Conservation (phyloP, 345 rosid genomes). For the Aquilaria yunnanensis region DNA sequence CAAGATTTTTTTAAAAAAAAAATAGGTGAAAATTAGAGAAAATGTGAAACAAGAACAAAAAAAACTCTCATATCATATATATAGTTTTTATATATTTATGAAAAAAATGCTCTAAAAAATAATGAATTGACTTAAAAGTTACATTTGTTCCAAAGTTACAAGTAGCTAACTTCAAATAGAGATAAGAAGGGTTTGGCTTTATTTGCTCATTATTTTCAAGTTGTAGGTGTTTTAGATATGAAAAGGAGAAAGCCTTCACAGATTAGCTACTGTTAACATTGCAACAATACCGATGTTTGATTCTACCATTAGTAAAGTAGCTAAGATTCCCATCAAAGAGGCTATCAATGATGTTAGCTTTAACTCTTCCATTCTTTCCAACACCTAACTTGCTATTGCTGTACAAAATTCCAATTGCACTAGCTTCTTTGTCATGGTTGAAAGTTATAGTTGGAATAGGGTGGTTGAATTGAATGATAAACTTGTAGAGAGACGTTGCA, state of each 20-base stretch:
- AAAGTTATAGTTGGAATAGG: slow-evolving; percentile 74
- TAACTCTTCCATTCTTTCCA: slow-evolving; percentile 42
- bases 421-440: slow-evolving; percentile 62
- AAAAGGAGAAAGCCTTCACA: not conserved
- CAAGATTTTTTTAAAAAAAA: too few species aligned
- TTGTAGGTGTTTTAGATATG: too few species aligned
- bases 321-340: slow-evolving; percentile 60
- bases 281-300: slow-evolving; percentile 65
- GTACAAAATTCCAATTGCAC: slow-evolving; percentile 48
- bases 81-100: too few species aligned
- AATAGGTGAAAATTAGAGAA: too few species aligned
- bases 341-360: slow-evolving; percentile 60
- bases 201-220: too few species aligned
- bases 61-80: too few species aligned
- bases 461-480: slow-evolving; percentile 45
- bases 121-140: too few species aligned
- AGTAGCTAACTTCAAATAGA: too few species aligned
- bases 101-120: too few species aligned
- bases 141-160: too few species aligned
- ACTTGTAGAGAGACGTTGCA: slow-evolving; percentile 41
- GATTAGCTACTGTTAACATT: slow-evolving; percentile 46
- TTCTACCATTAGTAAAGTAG: slow-evolving; percentile 75
- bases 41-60: too few species aligned
- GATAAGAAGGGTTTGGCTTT: too few species aligned
- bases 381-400: slow-evolving; percentile 36